phyloP scores from a whole-genome alignment of 2,329 filamentous ascomycete species.

The Acephala macrosclerotiorum region DNA sequence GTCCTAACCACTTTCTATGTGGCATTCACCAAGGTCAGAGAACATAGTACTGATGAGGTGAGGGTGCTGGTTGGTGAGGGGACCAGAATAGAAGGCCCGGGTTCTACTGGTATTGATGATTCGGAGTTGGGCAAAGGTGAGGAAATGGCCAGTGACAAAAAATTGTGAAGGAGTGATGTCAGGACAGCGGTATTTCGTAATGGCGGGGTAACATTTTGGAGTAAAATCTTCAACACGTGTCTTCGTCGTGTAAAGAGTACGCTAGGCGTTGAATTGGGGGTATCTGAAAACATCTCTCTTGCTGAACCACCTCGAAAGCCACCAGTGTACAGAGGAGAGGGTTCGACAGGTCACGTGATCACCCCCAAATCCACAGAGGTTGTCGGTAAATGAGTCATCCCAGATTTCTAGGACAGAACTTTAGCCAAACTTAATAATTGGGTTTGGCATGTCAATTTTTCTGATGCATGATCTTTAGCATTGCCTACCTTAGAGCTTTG shows the following conservation, averaged over 20 bases:
- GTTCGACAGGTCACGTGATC: too few relatives aligned
- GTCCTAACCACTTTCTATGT: conserved; percentile 16
- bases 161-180: background rate
- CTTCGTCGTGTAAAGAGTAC: too few relatives aligned
- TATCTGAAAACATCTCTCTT: too few relatives aligned
- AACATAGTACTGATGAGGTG: conserved; percentile 16
- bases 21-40: conserved; percentile 12
- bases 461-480: background rate
- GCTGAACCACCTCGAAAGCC: too few relatives aligned
- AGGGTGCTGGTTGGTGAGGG: conserved; percentile 1
- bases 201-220: too few relatives aligned
- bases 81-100: background rate
- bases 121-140: background rate
- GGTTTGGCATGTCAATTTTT: background rate
- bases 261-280: too few relatives aligned
- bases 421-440: background rate
- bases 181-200: too few relatives aligned
- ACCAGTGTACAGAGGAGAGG: too few relatives aligned
- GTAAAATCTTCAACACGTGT: too few relatives aligned
- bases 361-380: background rate
- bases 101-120: conserved; percentile 9
- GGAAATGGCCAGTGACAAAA: background rate
- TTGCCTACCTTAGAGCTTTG: background rate
- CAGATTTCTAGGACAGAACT: background rate
- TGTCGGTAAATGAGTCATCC: background rate